These are phyloP conservation scores for Ogataea nakhonphanomensis DNA, from an alignment of 805 yeast species.

Conservation along the genomic window DNA sequence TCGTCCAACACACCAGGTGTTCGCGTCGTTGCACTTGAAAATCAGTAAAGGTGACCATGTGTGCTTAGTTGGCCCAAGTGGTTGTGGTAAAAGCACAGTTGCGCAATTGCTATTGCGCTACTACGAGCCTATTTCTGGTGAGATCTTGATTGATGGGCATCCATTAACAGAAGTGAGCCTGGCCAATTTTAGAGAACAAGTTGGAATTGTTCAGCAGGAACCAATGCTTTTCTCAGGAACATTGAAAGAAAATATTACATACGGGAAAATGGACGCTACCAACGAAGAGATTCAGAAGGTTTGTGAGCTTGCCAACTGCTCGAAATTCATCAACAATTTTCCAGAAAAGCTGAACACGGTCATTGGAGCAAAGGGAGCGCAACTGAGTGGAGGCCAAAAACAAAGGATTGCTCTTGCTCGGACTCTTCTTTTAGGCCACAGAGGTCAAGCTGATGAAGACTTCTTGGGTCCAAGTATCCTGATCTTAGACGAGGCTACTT, in stretches of 20 bases:
- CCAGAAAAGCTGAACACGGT: slow-evolving; percentile 80
- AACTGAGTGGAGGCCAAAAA: slow-evolving; percentile 91
- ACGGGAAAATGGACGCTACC: slow-evolving; percentile 64
- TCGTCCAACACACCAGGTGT: slow-evolving; percentile 66
- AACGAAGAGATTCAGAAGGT: slow-evolving; percentile 61
- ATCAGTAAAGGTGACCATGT: slow-evolving; percentile 81
- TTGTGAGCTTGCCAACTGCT: slow-evolving; percentile 68
- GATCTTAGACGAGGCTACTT: slow-evolving; percentile 90
- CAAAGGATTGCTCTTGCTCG: slow-evolving; percentile 91
- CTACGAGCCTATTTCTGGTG: slow-evolving; percentile 73
- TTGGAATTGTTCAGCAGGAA: slow-evolving; percentile 94
- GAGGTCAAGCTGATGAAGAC: slow-evolving; percentile 15
- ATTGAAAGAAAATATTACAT: slow-evolving; percentile 74
- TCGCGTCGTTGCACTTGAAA: slow-evolving; percentile 53
- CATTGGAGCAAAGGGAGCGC: slow-evolving; percentile 86
- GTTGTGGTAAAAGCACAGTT: slow-evolving; percentile 91
- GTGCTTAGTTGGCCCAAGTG: slow-evolving; percentile 95
- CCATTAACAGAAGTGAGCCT: slow-evolving; percentile 64
- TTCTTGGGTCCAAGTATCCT: slow-evolving; percentile 64
- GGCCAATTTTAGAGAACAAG: slow-evolving; percentile 64
- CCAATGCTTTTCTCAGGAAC: slow-evolving; percentile 87
- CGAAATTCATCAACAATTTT: slow-evolving; percentile 62
- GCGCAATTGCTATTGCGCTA: slow-evolving; percentile 75
- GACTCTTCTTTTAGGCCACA: slow-evolving; percentile 58
- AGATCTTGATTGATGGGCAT: slow-evolving; percentile 59